Evolutionary conservation across 768 basidiomycete species (phyloP).

Genomic region (Suillus sp.): DNA sequence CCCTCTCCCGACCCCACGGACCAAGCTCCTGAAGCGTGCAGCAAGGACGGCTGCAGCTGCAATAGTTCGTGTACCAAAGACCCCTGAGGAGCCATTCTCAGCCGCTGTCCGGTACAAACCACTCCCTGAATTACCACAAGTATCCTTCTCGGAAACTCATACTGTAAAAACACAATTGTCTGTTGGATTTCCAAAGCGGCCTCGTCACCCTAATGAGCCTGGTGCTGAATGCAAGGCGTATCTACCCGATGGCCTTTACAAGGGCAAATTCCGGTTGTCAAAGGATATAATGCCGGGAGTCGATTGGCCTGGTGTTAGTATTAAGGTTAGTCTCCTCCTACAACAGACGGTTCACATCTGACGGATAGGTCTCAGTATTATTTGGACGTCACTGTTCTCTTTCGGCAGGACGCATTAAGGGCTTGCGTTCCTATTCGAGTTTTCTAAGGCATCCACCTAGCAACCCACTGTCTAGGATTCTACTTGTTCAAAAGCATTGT

Average conservation of each 20-base stretch:
- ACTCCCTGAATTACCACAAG: conserved; percentile 27
- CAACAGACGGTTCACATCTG: neutral
- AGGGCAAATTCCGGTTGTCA: conserved; percentile 55
- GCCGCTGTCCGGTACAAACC: conserved; percentile 24
- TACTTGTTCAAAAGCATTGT: neutral
- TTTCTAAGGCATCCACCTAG: conserved; percentile 44
- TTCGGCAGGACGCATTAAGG: conserved; percentile 62
- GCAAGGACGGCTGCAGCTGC: conserved; percentile 28
- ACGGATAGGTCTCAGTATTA: conserved; percentile 54
- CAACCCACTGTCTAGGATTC: conserved; percentile 34
- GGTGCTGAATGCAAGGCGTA: conserved; percentile 48
- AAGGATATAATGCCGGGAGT: conserved; percentile 65
- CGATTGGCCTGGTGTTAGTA: conserved; percentile 65
- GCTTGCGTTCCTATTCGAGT: conserved; percentile 65
- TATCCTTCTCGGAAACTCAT: conserved; percentile 21
- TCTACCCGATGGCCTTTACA: conserved; percentile 70
- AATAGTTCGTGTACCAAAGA: conserved; percentile 14
- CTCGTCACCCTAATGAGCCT: conserved; percentile 43
- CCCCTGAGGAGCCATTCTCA: conserved; percentile 13
- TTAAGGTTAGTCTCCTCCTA: conserved; percentile 52
- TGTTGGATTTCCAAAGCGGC: conserved; percentile 74
- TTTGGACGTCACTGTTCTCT: conserved; percentile 66
- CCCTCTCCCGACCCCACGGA: conserved; percentile 14
- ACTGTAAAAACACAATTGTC: conserved; percentile 45
- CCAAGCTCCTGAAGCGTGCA: conserved; percentile 35